Base-by-base conservation (phyloP, 2,329 filamentous ascomycete species). In the Ophiostoma sp. region DNA sequence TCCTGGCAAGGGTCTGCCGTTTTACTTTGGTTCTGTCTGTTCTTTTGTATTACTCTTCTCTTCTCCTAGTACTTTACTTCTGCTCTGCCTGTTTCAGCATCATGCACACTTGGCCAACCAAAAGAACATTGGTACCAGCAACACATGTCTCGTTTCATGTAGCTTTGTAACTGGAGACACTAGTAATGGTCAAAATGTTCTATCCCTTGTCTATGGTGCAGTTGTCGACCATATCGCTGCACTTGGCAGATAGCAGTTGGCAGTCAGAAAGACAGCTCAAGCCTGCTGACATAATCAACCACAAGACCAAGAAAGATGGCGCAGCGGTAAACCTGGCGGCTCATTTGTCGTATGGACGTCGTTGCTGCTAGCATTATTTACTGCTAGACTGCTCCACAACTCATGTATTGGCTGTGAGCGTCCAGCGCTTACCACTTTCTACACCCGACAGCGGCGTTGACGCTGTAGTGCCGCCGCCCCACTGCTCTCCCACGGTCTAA, bases 361-460 rank as follows among this genome's bases (percentile, higher is more conserved):
- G 27, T 27, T 27, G 27, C 27, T 27, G 27, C 27, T 27, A 44
- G 27, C 27, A 27, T 27, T 27, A 27, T 38, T 38, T 38, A 11
- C 55, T 36, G 27, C 55, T 27, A 60, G 27, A 55, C 8, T 11
- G 18, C 49, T 7, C 1, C 8, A 55, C 7, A 27, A 7, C 12
- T 27, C 49, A 55, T 63, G 45, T 66, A 69, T 69, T 72, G 70
- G 70, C 65, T 66, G 49, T 44, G 60, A 38, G 41, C 40, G 16
- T 9, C 67, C 69, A 66, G 69, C 69, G 68, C 69, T 70, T 69
- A 66, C 49, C 12, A 8, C 16, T 66, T 6, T 16, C 27, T 27
- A 27, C 27, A 27, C 27, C 27, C 27, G 27, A 27, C 27, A 27
- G 27, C 27, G 27, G 27, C 27, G 27, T 27, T 55, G 18, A 55